These are phyloP conservation scores for Trichophyton benhamiae DNA, from an alignment of 2,329 filamentous ascomycete genomes.

Conservation along the genomic window DNA sequence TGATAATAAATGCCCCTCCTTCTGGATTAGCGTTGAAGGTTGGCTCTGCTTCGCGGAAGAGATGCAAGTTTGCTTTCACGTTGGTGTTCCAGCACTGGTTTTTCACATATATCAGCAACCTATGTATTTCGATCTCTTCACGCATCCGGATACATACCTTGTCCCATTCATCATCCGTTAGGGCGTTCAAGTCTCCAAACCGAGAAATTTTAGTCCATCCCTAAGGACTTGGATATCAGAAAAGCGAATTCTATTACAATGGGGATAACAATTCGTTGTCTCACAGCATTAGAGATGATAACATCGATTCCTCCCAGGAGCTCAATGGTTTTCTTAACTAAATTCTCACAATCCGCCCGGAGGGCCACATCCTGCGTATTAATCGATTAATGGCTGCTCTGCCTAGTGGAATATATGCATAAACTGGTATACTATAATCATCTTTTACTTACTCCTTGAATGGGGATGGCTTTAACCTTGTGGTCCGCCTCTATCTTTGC, in stretches of 20 bases:
- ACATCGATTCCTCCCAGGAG: constrained; percentile 61
- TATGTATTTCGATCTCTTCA: background rate
- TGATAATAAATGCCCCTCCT: constrained; percentile 52
- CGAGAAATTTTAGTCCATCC: constrained; percentile 50
- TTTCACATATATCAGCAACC: background rate
- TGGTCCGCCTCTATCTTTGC: constrained; percentile 42
- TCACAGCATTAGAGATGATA: constrained; percentile 60
- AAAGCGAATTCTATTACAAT: background rate
- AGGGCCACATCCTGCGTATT: constrained; percentile 48
- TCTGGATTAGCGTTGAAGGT: constrained; percentile 51
- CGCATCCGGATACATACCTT: constrained; percentile 30
- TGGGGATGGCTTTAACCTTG: constrained; percentile 39
- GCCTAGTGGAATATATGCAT: too few species aligned
- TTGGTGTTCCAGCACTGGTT: constrained; percentile 51
- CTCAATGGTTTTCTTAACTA: constrained; percentile 48
- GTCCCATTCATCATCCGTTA: constrained; percentile 52
- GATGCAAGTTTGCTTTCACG: constrained; percentile 42
- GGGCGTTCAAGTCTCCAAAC: constrained; percentile 46
- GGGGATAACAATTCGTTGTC: constrained; percentile 12
- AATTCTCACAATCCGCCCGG: constrained; percentile 45
- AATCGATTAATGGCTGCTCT: background rate
- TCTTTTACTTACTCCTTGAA: constrained; percentile 45
- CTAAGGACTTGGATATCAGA: constrained; percentile 20
- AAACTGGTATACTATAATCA: too few species aligned
- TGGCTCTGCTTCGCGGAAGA: constrained; percentile 46